Base-by-base conservation (phyloP, 2,329 filamentous ascomycete genomes). In the Fusarium hostae region DNA sequence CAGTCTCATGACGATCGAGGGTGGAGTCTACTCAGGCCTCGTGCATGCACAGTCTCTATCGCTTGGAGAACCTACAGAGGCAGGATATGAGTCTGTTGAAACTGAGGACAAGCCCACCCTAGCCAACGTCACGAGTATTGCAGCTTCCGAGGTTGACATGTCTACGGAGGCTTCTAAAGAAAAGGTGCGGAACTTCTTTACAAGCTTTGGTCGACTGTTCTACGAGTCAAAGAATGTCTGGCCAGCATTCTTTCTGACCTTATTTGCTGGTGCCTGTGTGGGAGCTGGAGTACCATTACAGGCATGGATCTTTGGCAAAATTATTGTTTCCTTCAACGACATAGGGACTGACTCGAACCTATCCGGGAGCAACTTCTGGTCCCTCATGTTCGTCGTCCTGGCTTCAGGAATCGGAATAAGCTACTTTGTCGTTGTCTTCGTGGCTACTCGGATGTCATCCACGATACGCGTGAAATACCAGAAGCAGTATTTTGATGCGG, bases 21-120 rank as follows among this genome's bases (percentile, higher is more conserved):
- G 83, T 5, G 89, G 92, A 2, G 84, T 92, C 22, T 95, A 95
- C 75, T 86, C 86, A 40, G 86, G 86, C 4, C 86, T 95, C 9
- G 92, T 94, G 3, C 83, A 87, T 63, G 89, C 89, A 6, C 90
- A 92, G 70, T 83, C 87, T 47, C 82, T 91, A 26, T 86, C 86
- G 0, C 82, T 89, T 3, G 86, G 86, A n/a, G 84, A 85, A 12
- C 79, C 84, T 1, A 77, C 78, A 4, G 84, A 84, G 34, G 80
- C 79, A 4, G 58, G 43, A 15, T 65, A 77, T n/a, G 78, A 78
- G 20, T 78, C 81, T 5, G 73, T 76, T 5, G 81, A 82, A 22
- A 81, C 83, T n/a, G 82, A 86, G 37, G 82, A 84, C 12, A 79
- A 77, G 9, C 78, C 81, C 6, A 74, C 80, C 6, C 76, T 88